phyloP scores from a whole-genome alignment of 192 early-diverging fungal genomes.

The Diversispora eburnea region DNA sequence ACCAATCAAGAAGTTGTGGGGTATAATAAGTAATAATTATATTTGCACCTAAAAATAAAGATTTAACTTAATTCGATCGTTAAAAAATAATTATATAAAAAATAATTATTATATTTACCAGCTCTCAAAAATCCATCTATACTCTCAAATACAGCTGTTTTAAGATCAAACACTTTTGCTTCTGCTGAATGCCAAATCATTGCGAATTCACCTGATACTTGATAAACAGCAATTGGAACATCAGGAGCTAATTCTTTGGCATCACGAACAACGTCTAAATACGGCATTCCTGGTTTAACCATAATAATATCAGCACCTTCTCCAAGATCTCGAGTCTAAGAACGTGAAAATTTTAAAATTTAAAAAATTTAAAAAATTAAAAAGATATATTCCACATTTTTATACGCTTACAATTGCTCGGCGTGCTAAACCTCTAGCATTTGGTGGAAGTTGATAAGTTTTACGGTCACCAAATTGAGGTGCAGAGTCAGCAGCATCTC shows the following conservation, averaged over 20 bases:
- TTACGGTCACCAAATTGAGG: slow-evolving; percentile 87
- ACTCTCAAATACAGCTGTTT: slow-evolving; percentile 80
- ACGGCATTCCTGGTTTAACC: slow-evolving; percentile 96
- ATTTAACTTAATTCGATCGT: neutral
- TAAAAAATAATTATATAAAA: neutral
- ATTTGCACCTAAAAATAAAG: slow-evolving; percentile 50
- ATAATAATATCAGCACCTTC: slow-evolving; percentile 98
- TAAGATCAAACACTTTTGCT: slow-evolving; percentile 79
- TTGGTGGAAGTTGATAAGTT: slow-evolving; percentile 91
- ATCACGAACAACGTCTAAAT: slow-evolving; percentile 93
- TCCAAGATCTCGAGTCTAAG: slow-evolving; percentile 63
- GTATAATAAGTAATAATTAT: slow-evolving; percentile 97
- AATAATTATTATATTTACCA: slow-evolving; percentile 40
- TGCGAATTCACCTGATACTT: slow-evolving; percentile 86
- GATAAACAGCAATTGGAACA: slow-evolving; percentile 93
- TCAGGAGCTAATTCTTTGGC: slow-evolving; percentile 71
- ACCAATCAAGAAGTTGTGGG: slow-evolving; percentile 88
- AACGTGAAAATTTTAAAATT: neutral
- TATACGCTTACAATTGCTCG: slow-evolving; percentile 61
- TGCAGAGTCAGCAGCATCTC: slow-evolving; percentile 90
- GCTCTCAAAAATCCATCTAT: slow-evolving; percentile 81
- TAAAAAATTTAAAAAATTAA: neutral
- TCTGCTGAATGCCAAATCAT: slow-evolving; percentile 84
- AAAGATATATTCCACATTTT: slow-evolving; percentile 1
- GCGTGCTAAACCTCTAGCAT: slow-evolving; percentile 84